Percentiles rank a stretch among this genome's conserved stretches.
These are phyloP conservation scores for Mycena venus DNA, from an alignment of 768 basidiomycete genomes.

Conservation along the genomic window DNA sequence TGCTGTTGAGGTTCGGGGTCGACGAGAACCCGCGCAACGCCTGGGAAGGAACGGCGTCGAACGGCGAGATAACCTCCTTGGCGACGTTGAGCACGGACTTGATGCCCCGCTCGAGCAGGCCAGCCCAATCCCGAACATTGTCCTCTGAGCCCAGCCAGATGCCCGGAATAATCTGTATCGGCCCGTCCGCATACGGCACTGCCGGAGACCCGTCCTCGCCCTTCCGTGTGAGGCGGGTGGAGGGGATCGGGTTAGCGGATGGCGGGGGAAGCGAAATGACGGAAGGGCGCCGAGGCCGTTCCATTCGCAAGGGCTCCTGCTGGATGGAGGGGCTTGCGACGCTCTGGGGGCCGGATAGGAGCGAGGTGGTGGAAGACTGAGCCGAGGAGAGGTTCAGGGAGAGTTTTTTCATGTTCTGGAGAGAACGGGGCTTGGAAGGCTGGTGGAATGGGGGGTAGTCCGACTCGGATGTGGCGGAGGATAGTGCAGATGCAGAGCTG, in stretches of 20 bases:
- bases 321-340: conserved; percentile 47
- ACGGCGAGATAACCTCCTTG: conserved; percentile 87
- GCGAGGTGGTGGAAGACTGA: conserved; percentile 68
- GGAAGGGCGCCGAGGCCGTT: conserved; percentile 74
- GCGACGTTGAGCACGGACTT: conserved; percentile 91
- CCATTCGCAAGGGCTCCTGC: conserved; percentile 43
- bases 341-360: conserved; percentile 54
- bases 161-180: conserved; percentile 86
- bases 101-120: conserved; percentile 79
- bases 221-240: conserved; percentile 70
- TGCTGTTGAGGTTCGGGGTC: conserved; percentile 71
- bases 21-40: conserved; percentile 74
- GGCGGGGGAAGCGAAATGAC: conserved; percentile 75
- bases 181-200: conserved; percentile 84
- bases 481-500: conserved; percentile 63
- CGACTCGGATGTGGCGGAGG: conserved; percentile 66
- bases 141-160: conserved; percentile 95
- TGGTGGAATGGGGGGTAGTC: conserved; percentile 60
- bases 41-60: conserved; percentile 62
- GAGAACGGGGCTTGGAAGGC: conserved; percentile 56
- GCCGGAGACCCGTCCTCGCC: conserved; percentile 75
- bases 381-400: conserved; percentile 77
- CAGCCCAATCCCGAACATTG: conserved; percentile 87
- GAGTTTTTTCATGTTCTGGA: conserved; percentile 82
- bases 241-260: conserved; percentile 60